Conservation (phyloP, 2,329 filamentous ascomycete species). For the Aspergillus sp. region DNA sequence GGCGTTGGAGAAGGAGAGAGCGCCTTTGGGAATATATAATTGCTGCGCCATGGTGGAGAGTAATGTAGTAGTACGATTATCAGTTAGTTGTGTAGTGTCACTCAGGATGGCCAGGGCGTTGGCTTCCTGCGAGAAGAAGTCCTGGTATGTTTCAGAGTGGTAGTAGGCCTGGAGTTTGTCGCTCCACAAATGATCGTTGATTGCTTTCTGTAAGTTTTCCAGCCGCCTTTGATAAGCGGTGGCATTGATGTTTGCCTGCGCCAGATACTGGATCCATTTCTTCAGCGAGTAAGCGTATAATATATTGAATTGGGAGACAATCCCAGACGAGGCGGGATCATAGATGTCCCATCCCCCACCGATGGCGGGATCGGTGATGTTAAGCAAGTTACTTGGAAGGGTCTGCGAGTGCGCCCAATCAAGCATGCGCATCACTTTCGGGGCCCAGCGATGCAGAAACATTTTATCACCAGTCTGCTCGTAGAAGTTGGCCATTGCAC, state of each 20-base stretch:
- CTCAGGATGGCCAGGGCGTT: slow-evolving; percentile 17
- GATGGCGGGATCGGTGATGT: slow-evolving; percentile 12
- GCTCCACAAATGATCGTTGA: slow-evolving; percentile 18
- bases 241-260: slow-evolving; percentile 1
- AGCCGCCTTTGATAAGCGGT: slow-evolving; percentile 11
- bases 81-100: not conserved
- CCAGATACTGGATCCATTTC: slow-evolving; percentile 15
- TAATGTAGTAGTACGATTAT: not conserved
- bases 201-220: slow-evolving; percentile 5
- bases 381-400: slow-evolving; percentile 14
- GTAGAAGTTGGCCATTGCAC: slow-evolving; percentile 16
- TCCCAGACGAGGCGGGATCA: slow-evolving; percentile 11
- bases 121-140: slow-evolving; percentile 19
- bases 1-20: slow-evolving; percentile 18
- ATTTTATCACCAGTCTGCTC: slow-evolving; percentile 12
- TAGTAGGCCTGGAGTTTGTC: slow-evolving; percentile 14
- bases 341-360: slow-evolving; percentile 21
- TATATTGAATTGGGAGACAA: slow-evolving; percentile 17
- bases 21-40: slow-evolving; percentile 11
- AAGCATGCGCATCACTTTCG: slow-evolving; percentile 7
- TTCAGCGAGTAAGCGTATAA: slow-evolving; percentile 16
- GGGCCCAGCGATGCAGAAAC: slow-evolving; percentile 15
- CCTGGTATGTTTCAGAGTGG: slow-evolving; percentile 11
- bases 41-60: slow-evolving; percentile 13
- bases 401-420: slow-evolving; percentile 21